A percentile compares a stretch with the other conserved stretches of the same genome.
Evolutionary conservation across 768 basidiomycete species (phyloP).

Genomic region (Leccinum sublutescens): DNA sequence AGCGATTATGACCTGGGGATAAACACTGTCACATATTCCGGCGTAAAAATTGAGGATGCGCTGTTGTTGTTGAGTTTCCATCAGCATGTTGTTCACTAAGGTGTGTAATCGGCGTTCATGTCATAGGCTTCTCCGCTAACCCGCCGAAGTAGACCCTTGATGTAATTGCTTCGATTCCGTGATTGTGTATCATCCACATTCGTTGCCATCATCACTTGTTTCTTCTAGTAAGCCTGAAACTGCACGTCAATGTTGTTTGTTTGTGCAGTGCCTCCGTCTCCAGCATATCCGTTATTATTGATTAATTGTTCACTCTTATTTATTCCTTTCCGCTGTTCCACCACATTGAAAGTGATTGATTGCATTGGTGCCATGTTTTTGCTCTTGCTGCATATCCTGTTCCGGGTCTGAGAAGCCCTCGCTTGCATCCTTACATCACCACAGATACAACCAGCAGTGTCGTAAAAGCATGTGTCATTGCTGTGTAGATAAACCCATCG

Average conservation of each 20-base stretch:
- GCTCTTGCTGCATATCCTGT: conserved; percentile 19
- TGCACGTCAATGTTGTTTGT: conserved; percentile 11
- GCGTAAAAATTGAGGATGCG: conserved; percentile 73
- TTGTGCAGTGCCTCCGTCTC: conserved; percentile 11
- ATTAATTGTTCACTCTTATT: conserved; percentile 32
- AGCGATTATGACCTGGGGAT: conserved; percentile 28
- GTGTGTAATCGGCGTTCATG: conserved; percentile 13
- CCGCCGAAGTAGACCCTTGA: conserved; percentile 11
- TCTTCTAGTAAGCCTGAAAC: conserved; percentile 8
- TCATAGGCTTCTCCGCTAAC: conserved; percentile 10
- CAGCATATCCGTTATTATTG: conserved; percentile 38
- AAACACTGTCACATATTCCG: conserved; percentile 39
- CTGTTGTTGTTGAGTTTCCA: conserved; percentile 73
- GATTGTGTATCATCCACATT: conserved; percentile 21
- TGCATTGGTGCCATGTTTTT: conserved; percentile 11
- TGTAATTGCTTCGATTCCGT: conserved; percentile 15
- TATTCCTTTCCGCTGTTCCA: conserved; percentile 14
- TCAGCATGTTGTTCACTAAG: conserved; percentile 57
- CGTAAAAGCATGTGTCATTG: conserved; percentile 17
- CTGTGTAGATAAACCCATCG: conserved; percentile 20
- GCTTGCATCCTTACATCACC: conserved; percentile 16
- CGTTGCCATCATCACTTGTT: conserved; percentile 10
- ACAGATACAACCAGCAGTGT: neutral
- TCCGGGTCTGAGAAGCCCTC: conserved; percentile 6
- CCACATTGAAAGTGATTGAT: conserved; percentile 6